Conservation (phyloP, 768 basidiomycete genomes). For the Naematelia aurantialba region DNA sequence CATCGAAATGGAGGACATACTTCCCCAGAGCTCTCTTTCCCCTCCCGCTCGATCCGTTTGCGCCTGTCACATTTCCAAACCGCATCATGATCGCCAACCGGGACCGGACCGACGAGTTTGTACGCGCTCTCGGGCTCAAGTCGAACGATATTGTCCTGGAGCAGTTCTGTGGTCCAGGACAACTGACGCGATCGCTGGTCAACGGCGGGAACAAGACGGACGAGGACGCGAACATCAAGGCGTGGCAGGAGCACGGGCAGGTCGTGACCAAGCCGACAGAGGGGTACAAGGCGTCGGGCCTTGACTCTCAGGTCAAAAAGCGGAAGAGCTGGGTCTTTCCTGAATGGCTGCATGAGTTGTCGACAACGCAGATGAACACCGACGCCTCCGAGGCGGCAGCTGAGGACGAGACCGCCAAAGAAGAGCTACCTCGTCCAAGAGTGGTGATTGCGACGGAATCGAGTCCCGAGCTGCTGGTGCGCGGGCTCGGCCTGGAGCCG, state of each 20-base stretch:
- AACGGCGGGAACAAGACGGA: conserved; percentile 20
- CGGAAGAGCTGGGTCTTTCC: conserved; percentile 9
- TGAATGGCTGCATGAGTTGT: conserved; percentile 13
- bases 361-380: background rate
- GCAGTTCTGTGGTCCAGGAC: conserved; percentile 28
- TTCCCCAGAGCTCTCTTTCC: conserved; percentile 26
- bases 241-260: background rate
- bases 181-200: conserved; percentile 31
- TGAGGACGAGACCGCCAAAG: too few species aligned
- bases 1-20: conserved; percentile 19
- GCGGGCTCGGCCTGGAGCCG: background rate
- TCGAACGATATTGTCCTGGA: conserved; percentile 35
- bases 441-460: conserved; percentile 20
- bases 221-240: background rate
- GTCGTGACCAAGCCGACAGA: background rate
- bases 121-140: conserved; percentile 21
- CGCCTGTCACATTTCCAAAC: conserved; percentile 12
- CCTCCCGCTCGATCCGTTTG: conserved; percentile 9
- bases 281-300: background rate
- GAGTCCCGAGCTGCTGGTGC: background rate
- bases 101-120: conserved; percentile 25
- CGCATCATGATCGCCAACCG: conserved; percentile 23
- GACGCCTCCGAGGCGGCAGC: background rate
- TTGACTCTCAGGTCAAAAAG: background rate
- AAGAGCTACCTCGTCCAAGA: conserved; percentile 10